Evolutionary conservation across 2,329 filamentous ascomycete genomes (phyloP).

Genomic region (Grosmannia huntii): DNA sequence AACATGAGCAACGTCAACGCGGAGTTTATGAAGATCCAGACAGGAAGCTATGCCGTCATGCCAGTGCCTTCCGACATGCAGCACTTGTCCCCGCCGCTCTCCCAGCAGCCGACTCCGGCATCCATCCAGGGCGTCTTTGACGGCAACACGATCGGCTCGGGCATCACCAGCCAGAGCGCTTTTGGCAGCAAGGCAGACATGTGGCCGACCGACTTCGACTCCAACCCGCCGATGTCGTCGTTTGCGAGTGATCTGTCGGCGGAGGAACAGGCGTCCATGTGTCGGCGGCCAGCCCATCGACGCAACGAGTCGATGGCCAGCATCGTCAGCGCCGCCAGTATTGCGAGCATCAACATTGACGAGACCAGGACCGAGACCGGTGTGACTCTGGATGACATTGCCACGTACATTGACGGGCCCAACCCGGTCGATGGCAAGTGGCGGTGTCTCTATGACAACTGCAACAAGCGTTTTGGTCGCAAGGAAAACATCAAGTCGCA

Average conservation of each 20-base stretch:
- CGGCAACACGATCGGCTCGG: constrained; percentile 21
- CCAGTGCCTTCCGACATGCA: constrained; percentile 21
- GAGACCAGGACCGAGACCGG: constrained; percentile 65
- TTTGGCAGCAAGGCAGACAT: constrained; percentile 32
- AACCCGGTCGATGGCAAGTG: constrained; percentile 65
- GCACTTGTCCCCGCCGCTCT: constrained; percentile 31
- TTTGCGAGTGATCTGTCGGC: constrained; percentile 2
- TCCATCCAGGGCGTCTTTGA: constrained; percentile 28
- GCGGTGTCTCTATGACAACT: constrained; percentile 61
- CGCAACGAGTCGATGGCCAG: constrained; percentile 48
- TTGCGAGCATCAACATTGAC: constrained; percentile 50
- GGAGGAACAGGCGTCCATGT: constrained; percentile 15
- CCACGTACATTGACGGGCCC: constrained; percentile 59
- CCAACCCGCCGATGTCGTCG: constrained; percentile 10
- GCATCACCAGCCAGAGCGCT: constrained; percentile 12
- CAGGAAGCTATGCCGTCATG: constrained; percentile 19
- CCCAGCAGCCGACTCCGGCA: constrained; percentile 40
- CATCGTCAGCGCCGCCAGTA: constrained; percentile 44
- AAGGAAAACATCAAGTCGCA: constrained; percentile 99
- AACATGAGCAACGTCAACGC: constrained; percentile 24
- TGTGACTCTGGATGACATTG: constrained; percentile 74
- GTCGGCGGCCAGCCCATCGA: constrained; percentile 29
- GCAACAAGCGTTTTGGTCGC: constrained; percentile 82
- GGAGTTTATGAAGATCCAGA: constrained; percentile 22
- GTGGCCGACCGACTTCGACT: constrained; percentile 16